A percentile compares a stretch with the other conserved stretches of the same genome.
phyloP scores from a whole-genome alignment of 257 asterid species.

The Solanum appendiculatum region DNA sequence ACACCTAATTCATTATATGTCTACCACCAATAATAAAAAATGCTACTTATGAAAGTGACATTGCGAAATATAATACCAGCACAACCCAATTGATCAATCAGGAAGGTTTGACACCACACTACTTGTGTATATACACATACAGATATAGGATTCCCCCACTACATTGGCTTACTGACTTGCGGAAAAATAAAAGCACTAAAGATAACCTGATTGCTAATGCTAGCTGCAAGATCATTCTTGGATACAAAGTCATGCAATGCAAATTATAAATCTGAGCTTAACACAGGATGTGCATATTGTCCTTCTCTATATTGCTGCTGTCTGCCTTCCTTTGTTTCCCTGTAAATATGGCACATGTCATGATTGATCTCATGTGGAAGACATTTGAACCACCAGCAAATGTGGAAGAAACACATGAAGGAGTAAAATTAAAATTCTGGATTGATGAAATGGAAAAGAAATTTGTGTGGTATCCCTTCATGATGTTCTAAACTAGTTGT shows the following conservation, averaged over 20 bases:
- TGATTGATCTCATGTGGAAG: neutral
- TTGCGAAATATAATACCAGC: neutral
- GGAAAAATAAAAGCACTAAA: neutral
- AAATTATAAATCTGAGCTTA: neutral
- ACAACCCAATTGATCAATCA: neutral
- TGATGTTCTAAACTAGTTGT: neutral
- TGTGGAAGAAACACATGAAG: neutral
- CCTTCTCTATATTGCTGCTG: neutral
- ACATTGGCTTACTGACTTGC: neutral
- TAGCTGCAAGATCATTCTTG: neutral
- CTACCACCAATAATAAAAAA: neutral
- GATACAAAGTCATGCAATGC: neutral
- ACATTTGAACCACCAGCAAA: neutral
- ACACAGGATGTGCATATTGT: neutral
- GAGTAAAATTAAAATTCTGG: neutral
- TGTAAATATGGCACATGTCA: neutral
- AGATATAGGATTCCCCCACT: neutral
- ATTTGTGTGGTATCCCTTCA: neutral
- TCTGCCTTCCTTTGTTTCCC: neutral
- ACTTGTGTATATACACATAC: neutral
- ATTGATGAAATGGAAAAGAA: neutral
- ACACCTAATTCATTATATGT: neutral
- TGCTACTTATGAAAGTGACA: neutral
- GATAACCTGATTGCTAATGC: neutral
- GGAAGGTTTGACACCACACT: neutral